Conservation (phyloP, 192 early-diverging fungal genomes). For the Coemansia sp. region DNA sequence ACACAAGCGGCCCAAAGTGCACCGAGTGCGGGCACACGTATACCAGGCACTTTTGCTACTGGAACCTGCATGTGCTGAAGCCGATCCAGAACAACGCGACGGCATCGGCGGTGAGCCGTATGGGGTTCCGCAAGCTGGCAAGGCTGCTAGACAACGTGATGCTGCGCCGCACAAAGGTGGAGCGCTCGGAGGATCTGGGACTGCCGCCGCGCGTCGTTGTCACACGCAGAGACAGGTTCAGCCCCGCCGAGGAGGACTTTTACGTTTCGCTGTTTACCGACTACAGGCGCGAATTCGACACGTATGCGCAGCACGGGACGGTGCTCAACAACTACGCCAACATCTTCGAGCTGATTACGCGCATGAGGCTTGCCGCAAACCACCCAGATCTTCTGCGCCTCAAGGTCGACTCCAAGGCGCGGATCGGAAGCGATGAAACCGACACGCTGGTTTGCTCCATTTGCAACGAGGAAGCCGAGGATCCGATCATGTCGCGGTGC, state of each 20-base stretch:
- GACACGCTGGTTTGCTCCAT: conserved; percentile 81
- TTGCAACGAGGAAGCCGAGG: conserved; percentile 86
- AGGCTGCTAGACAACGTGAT: conserved; percentile 80
- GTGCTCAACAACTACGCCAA: conserved; percentile 92
- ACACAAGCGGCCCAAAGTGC: conserved; percentile 51
- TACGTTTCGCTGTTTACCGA: conserved; percentile 81
- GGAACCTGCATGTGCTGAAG: conserved; percentile 89
- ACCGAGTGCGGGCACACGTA: conserved; percentile 60
- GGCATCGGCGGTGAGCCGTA: conserved; percentile 20
- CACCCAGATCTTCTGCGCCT: conserved; percentile 76
- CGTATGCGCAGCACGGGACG: conserved; percentile 75
- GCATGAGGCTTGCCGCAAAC: conserved; percentile 88
- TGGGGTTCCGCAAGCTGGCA: conserved; percentile 76
- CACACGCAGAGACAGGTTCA: conserved; percentile 80
- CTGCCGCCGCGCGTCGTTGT: conserved; percentile 81
- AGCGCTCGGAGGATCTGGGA: conserved; percentile 84
- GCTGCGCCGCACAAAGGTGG: conserved; percentile 86
- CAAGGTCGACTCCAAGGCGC: conserved; percentile 52
- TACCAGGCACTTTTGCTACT: conserved; percentile 75
- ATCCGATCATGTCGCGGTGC: conserved; percentile 79
- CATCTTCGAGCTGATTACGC: conserved; percentile 86
- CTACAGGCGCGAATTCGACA: conserved; percentile 71
- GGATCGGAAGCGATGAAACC: conserved; percentile 44
- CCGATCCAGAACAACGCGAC: conserved; percentile 74
- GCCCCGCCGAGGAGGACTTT: conserved; percentile 85